A percentile compares a stretch with the other conserved stretches of the same genome.
These are phyloP conservation scores for Ceratocystis papillata DNA, from an alignment of 2,329 filamentous ascomycete genomes.

Conservation along the genomic window DNA sequence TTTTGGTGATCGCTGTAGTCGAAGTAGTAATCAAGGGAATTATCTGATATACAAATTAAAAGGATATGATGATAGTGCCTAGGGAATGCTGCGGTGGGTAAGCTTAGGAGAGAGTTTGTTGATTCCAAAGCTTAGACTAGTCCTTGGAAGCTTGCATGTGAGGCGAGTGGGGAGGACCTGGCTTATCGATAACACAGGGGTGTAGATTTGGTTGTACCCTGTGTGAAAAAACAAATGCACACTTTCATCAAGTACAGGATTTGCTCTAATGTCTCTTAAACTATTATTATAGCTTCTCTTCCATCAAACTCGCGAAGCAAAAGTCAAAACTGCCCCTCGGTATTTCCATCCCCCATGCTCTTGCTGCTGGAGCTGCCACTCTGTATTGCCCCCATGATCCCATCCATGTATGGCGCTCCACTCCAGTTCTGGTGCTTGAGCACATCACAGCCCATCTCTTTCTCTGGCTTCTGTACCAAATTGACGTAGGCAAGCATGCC, in stretches of 20 bases:
- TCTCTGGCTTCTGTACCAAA: slow-evolving; percentile 77
- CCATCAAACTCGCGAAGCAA: background rate
- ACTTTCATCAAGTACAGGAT: no score
- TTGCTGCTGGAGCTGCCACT: slow-evolving; percentile 79
- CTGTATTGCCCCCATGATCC: slow-evolving; percentile 79
- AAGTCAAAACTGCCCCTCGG: slow-evolving; percentile 56
- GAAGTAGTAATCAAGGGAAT: background rate
- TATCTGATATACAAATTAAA: background rate
- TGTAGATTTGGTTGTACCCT: background rate
- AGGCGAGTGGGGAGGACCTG: background rate
- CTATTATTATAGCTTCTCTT: background rate
- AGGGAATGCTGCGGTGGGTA: background rate
- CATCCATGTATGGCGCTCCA: slow-evolving; percentile 63
- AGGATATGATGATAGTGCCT: slow-evolving; percentile 1
- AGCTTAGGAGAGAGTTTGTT: background rate
- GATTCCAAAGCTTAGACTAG: background rate
- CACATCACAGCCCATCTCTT: slow-evolving; percentile 84
- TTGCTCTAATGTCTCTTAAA: no score
- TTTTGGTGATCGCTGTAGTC: slow-evolving; percentile 28
- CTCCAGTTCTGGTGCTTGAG: slow-evolving; percentile 87
- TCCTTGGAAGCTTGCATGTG: slow-evolving; percentile 2
- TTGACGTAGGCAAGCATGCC: slow-evolving; percentile 99
- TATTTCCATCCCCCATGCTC: slow-evolving; percentile 94
- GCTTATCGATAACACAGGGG: background rate
- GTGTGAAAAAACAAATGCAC: background rate